phyloP scores from a whole-genome alignment of 2,329 filamentous ascomycete genomes.

The Aureobasidium sp. region DNA sequence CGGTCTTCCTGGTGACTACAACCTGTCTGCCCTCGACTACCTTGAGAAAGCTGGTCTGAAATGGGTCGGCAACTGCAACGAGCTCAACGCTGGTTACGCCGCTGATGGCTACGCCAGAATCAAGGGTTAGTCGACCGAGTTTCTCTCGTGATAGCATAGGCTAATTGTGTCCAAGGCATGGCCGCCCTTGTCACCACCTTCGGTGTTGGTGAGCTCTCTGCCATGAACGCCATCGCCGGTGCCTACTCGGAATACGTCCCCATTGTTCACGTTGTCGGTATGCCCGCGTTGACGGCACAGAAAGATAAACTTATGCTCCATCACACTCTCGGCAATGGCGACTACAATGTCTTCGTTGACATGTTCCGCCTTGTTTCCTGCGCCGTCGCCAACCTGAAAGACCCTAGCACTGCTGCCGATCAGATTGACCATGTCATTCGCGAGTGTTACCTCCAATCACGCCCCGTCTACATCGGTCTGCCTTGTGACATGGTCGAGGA shows the following conservation, averaged over 20 bases:
- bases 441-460: slow-evolving; percentile 64
- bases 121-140: slow-evolving; percentile 25
- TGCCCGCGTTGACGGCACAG: slow-evolving; percentile 33
- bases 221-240: slow-evolving; percentile 40
- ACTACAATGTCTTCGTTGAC: slow-evolving; percentile 36
- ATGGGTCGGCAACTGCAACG: slow-evolving; percentile 56
- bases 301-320: slow-evolving; percentile 35
- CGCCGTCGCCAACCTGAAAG: slow-evolving; percentile 60
- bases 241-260: slow-evolving; percentile 40
- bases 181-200: slow-evolving; percentile 40
- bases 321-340: slow-evolving; percentile 32
- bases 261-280: slow-evolving; percentile 40
- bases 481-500: slow-evolving; percentile 75
- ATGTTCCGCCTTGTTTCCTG: slow-evolving; percentile 66
- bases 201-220: slow-evolving; percentile 40
- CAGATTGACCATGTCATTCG: slow-evolving; percentile 72
- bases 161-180: slow-evolving; percentile 16
- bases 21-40: slow-evolving; percentile 27
- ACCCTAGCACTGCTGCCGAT: slow-evolving; percentile 59
- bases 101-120: slow-evolving; percentile 41
- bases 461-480: slow-evolving; percentile 76
- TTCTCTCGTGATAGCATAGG: background rate
- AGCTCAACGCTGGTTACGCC: slow-evolving; percentile 46
- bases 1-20: slow-evolving; percentile 37
- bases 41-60: slow-evolving; percentile 36